Conservation (phyloP, 2,329 filamentous ascomycete genomes). For the Chalaropsis thielavioides region DNA sequence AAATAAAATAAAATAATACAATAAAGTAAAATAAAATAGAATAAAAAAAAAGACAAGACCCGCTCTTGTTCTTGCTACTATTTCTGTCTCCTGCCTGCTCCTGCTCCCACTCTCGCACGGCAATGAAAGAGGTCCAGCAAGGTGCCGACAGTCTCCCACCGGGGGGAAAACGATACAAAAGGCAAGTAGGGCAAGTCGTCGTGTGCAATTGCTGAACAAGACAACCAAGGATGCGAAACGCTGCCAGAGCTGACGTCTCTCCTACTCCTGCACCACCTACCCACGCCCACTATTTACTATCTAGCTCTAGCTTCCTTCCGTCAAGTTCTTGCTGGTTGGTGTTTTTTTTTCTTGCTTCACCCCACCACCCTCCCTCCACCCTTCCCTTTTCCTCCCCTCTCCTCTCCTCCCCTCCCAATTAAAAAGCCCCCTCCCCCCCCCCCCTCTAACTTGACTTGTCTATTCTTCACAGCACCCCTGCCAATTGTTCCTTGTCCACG, state of each 20-base stretch:
- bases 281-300: not conserved
- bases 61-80: too few relatives aligned
- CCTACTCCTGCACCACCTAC: not conserved
- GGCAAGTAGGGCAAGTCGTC: conserved; percentile 2
- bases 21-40: not conserved
- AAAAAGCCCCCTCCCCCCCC: not conserved
- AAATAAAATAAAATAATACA: not conserved
- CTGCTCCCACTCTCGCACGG: too few relatives aligned
- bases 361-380: not conserved
- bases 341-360: not conserved
- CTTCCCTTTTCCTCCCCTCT: not conserved
- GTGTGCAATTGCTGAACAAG: not conserved
- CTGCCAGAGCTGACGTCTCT: not conserved
- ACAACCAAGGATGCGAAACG: not conserved
- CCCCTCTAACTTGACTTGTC: not conserved
- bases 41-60: not conserved
- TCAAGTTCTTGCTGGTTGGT: not conserved
- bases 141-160: too few relatives aligned
- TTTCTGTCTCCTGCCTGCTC: too few relatives aligned
- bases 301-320: not conserved
- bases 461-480: not conserved
- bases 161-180: not conserved
- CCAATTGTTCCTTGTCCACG: not conserved
- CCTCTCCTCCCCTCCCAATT: too few relatives aligned
- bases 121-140: too few relatives aligned